Evolutionary conservation across 805 yeast species (phyloP).

Genomic region (Maudiozyma bulderi): DNA sequence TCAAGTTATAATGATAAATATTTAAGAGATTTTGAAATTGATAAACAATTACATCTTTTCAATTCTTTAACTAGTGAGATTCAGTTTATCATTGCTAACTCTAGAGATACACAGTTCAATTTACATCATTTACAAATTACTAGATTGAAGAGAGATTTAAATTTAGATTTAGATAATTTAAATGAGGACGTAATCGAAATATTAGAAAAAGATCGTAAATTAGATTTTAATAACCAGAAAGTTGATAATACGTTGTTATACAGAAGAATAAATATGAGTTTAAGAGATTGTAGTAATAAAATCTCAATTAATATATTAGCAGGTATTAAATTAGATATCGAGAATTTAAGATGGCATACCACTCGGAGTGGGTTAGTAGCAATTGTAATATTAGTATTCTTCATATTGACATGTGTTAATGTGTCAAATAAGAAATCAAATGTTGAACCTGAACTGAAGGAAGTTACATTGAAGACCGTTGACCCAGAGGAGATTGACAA

Average conservation of each 20-base stretch:
- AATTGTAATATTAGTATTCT: conserved; percentile 53
- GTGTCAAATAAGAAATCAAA: conserved; percentile 26
- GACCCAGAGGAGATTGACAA: background rate
- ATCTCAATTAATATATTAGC: conserved; percentile 74
- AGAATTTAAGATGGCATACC: conserved; percentile 84
- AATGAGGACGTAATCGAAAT: conserved; percentile 50
- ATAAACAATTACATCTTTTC: conserved; percentile 79
- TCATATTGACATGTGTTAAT: conserved; percentile 46
- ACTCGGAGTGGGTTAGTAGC: conserved; percentile 82
- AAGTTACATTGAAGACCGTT: background rate
- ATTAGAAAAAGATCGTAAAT: conserved; percentile 66
- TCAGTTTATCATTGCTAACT: conserved; percentile 62
- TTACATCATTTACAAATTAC: conserved; percentile 58
- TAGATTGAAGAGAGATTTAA: conserved; percentile 61
- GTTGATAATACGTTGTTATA: conserved; percentile 74
- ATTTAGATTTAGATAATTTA: conserved; percentile 65
- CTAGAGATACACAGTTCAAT: conserved; percentile 60
- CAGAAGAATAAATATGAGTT: conserved; percentile 52
- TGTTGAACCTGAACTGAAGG: background rate
- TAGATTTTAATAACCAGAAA: conserved; percentile 77
- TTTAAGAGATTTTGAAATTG: conserved; percentile 50
- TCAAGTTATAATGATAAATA: conserved; percentile 31
- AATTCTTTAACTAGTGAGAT: conserved; percentile 89
- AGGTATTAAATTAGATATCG: conserved; percentile 78
- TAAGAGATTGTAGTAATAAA: conserved; percentile 77